Conservation (phyloP, 805 yeast genomes). For the Barnettozyma wickerhamii region DNA sequence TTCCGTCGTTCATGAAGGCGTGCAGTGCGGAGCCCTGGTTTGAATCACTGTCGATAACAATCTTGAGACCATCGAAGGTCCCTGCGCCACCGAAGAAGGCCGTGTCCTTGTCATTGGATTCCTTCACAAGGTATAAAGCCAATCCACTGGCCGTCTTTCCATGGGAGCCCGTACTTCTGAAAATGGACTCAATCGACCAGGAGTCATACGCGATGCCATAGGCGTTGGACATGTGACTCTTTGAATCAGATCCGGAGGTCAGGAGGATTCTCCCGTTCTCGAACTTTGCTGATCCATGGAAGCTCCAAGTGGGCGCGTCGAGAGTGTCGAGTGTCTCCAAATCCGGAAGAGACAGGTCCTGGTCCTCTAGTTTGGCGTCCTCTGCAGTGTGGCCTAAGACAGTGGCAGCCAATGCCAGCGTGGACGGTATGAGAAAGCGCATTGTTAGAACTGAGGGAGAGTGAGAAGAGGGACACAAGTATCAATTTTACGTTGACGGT, state of each 20-base stretch:
- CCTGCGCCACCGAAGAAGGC: constrained; percentile 51
- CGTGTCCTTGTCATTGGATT: constrained; percentile 25
- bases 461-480: too few relatives aligned
- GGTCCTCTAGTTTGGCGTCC: constrained; percentile 23
- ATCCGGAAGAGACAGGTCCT: constrained; percentile 36
- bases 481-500: too few relatives aligned
- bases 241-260: constrained; percentile 37
- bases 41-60: constrained; percentile 50
- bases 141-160: constrained; percentile 54
- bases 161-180: constrained; percentile 53
- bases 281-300: constrained; percentile 34
- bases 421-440: not conserved
- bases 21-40: constrained; percentile 47
- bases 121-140: constrained; percentile 50
- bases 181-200: constrained; percentile 58
- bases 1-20: constrained; percentile 58
- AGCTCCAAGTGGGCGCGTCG: constrained; percentile 33
- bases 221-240: constrained; percentile 46
- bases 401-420: not conserved
- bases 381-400: constrained; percentile 19
- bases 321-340: constrained; percentile 28
- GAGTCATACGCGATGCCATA: constrained; percentile 28
- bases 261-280: constrained; percentile 51
- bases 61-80: constrained; percentile 58
- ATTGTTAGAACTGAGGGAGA: too few relatives aligned